Evolutionary conservation across 345 rosid genomes (phyloP), one percentile per base, ranked within the genome.

Genomic region (Gossypium herbaceum): DNA sequence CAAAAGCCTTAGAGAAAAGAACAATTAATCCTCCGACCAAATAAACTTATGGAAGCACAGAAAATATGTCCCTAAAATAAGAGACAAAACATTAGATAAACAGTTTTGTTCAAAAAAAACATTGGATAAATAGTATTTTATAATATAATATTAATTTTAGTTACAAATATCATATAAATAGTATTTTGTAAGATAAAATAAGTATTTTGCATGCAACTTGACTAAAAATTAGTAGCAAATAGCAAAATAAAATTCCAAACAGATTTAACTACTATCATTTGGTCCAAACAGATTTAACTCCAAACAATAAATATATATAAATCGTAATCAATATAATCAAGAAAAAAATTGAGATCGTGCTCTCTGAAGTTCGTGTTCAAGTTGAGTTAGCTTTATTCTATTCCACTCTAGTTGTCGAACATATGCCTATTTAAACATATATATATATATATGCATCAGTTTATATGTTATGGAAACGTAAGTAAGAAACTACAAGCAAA

Each of bases 331-430:
- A 24, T 24, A 24, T 1, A 24, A 20, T 20, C 20, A 20, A 20
- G 20, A 20, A 20, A 20, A 20, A 20, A 20, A 20, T 20, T 20
- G 20, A 20, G 20, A 20, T 20, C 20, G 20, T 20, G 94, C 90
- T 78, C 98, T 84, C 71, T 94, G 98, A 75, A 94, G 96, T 54
- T 95, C 98, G 84, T 95, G 99, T 79, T 95, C 99, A 43, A 95
- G 68, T 77, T 95, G 99, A 71, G 86, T 72, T 58, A 95, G 95
- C 84, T 90, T 95, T 50, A 92, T 86, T 75, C 98, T 91, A 67
- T 2, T 25, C 27, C 0, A 25, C 27, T 25, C 27, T 25, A 25
- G 27, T 25, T 25, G 27, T 25, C 2, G 99, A 61, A 95, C 98
- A 80, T 95, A 95, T 55, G 98, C 99, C 98, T 94, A 83, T 79